Evolutionary conservation across 2,329 filamentous ascomycete genomes (phyloP), one percentile per base, ranked within the genome.

Genomic region (Scedosporium apiospermum): DNA sequence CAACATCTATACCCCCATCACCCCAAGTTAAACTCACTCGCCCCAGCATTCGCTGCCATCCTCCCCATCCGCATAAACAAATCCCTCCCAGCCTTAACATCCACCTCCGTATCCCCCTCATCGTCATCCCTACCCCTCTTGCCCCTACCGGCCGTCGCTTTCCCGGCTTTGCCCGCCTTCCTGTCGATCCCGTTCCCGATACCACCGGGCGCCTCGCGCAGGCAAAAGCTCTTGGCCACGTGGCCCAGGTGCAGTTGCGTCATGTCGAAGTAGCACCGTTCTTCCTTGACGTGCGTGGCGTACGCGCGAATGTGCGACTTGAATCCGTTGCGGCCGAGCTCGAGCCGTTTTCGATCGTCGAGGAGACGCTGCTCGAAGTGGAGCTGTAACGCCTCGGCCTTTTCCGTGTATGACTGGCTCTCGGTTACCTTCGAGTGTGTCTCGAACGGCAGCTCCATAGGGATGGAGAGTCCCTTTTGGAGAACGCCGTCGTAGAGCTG

Each of bases 301-400:
- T 99, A 99, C 0, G 95, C 95, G 62, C 95, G 84, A 62, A 99
- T 88, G 70, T 98, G 93, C 60, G 90, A 95, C 71, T 96, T 91
- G 77, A 90, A 99, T 0, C 88, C 95, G 67, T 90, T 86, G 21
- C 91, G 85, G 0, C 90, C 93, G 69, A 92, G 83, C 69, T 96
- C 91, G 4, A 96, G 83, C 46, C 89, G 84, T 62, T 85, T 85
- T 0, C 84, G 77, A 62, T 88, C 83, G 42, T 85, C 74, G 42
- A 86, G 78, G 4, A 86, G 76, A 1, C 83, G 79, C 71, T 86
- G 82, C 69, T 86, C 83, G 18, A 86, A 71, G 66, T 86, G 83
- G 27, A 86, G 76, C 68, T 86, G 83, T 46, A 86, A 72, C 0
- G 80, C 76, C 69, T 86, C 83, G 14, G 83, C 83, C 63, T 79